Base-by-base conservation (phyloP, 192 early-diverging fungal genomes). In the Phlyctochytrium bullatum region DNA sequence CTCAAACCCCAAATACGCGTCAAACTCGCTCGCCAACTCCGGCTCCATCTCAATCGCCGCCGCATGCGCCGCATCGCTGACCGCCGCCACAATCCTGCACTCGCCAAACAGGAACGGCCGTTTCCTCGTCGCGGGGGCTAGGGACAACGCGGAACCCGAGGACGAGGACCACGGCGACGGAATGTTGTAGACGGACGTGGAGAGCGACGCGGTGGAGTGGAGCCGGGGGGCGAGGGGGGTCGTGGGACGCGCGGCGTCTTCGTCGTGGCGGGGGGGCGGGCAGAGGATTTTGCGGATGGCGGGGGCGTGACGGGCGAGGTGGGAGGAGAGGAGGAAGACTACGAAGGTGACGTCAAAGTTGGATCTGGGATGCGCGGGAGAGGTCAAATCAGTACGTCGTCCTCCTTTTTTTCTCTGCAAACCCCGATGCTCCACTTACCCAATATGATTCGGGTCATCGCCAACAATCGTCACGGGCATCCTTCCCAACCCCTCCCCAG, bases 1-100 rank as follows among this genome's bases (percentile, higher is more conserved):
- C 25, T 31, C 29, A 34, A 68, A 68, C 10, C 66, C 66, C 30
- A 68, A 29, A 29, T 68, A 68, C 31, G 66, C 66, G 47, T 68
- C 66, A 31, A 68, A 68, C 20, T 27, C 31, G 10, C 17, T 6
- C 66, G 25, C 16, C 10, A 68, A 30, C n/a, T 68, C 66, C 34
- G 56, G 17, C 36, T 61, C 66, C 6, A 61, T 23, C 4, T 61
- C 58, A 2, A 68, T 32, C 50, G 56, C 66, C 3, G 30, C 34
- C 10, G 51, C 66, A 30, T 68, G 66, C 16, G 35, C 28, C 3
- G 34, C 20, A 35, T 68, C 66, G 24, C 29, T 16, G 0, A 36
- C 12, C 10, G 58, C 66, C 20, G 58, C 20, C 6, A 68, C 66
- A 23, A 68, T 61, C 24, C 59, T 53, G 34, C 28, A 34, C 29